These are phyloP conservation scores for Hortiboletus flavorubellus DNA, from an alignment of 768 basidiomycete species.

Conservation along the genomic window DNA sequence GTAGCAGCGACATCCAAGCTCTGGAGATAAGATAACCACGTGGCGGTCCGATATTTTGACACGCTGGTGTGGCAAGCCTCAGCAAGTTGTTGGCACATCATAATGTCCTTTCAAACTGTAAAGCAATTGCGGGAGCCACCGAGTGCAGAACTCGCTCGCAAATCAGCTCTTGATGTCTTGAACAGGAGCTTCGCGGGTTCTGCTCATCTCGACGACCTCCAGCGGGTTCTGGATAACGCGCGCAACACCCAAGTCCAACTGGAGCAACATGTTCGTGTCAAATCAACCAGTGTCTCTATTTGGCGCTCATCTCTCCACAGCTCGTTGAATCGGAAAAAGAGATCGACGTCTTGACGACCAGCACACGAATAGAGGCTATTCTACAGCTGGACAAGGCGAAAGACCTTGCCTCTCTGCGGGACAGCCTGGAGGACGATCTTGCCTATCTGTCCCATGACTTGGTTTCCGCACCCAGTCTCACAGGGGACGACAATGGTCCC, in stretches of 20 bases:
- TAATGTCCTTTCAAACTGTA: slow-evolving; percentile 45
- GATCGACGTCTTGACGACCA: slow-evolving; percentile 44
- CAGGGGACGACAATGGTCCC: slow-evolving; percentile 44
- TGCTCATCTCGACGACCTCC: slow-evolving; percentile 49
- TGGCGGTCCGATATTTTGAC: slow-evolving; percentile 9
- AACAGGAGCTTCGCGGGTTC: slow-evolving; percentile 47
- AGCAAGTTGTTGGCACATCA: neutral
- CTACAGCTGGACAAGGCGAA: slow-evolving; percentile 61
- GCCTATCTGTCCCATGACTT: slow-evolving; percentile 63
- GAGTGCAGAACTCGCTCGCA: slow-evolving; percentile 38
- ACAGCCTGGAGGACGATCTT: slow-evolving; percentile 76
- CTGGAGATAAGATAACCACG: slow-evolving; percentile 26
- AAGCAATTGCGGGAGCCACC: slow-evolving; percentile 49
- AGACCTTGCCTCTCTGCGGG: slow-evolving; percentile 70
- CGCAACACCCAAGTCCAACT: slow-evolving; percentile 40
- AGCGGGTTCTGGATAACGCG: slow-evolving; percentile 42
- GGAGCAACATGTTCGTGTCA: slow-evolving; percentile 42
- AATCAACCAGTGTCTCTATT: slow-evolving; percentile 10
- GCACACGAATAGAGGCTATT: slow-evolving; percentile 46
- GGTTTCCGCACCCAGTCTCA: slow-evolving; percentile 45
- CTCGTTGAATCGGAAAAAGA: slow-evolving; percentile 49
- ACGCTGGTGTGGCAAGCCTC: neutral
- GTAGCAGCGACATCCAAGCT: too few species aligned
- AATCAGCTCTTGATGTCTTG: slow-evolving; percentile 35
- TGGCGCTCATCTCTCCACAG: slow-evolving; percentile 43